phyloP scores from a whole-genome alignment of 148 eudicot species.

The Chenopodium berlandieri region DNA sequence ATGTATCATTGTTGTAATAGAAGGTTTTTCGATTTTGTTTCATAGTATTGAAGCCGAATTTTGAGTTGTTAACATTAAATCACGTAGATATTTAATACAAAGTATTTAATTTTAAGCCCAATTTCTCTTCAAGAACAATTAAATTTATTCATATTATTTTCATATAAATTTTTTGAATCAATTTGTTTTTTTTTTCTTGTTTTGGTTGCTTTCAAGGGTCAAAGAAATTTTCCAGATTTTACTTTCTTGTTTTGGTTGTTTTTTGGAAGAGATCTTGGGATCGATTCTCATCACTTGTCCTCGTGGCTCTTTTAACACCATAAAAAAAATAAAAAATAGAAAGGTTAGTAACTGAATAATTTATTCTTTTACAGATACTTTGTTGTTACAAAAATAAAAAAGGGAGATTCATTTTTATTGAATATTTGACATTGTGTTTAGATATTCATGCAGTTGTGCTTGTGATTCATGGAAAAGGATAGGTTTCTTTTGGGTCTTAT shows the following conservation, averaged over 20 bases:
- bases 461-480: conserved; percentile 7
- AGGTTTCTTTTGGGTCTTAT: background rate
- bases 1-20: background rate
- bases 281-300: too few relatives aligned
- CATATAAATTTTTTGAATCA: background rate
- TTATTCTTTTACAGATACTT: too few relatives aligned
- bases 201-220: background rate
- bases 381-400: too few relatives aligned
- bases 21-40: too few relatives aligned
- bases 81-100: too few relatives aligned
- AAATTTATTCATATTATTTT: background rate
- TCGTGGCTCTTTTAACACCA: too few relatives aligned
- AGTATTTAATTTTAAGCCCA: too few relatives aligned
- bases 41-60: background rate
- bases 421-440: background rate
- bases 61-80: background rate
- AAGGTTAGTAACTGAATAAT: background rate
- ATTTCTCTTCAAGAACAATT: too few relatives aligned
- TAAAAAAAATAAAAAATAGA: background rate
- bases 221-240: background rate
- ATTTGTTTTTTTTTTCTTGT: background rate
- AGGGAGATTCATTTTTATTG: background rate
- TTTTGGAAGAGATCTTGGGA: too few relatives aligned
- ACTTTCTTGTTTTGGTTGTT: background rate
- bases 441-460: background rate